Evolutionary conservation across 352 stramenopile species (phyloP).

Genomic region (Globisporangium canariense): DNA sequence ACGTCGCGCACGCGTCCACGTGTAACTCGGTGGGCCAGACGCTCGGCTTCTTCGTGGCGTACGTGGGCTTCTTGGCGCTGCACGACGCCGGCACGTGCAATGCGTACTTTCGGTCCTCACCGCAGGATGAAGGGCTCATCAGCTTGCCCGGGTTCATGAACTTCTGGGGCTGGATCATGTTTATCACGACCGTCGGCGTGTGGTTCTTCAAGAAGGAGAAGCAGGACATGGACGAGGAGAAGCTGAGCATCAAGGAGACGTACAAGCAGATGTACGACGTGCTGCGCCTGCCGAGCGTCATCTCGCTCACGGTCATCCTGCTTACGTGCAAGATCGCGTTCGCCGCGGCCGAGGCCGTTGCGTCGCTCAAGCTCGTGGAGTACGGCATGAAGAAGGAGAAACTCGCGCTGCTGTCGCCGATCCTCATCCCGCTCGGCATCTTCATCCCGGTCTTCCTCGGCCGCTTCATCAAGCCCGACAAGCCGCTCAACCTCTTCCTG

Average conservation of each 20-base stretch:
- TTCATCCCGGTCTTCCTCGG: slow-evolving; percentile 83
- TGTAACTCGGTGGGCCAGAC: slow-evolving; percentile 97
- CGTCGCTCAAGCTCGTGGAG: slow-evolving; percentile 91
- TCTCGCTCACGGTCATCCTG: slow-evolving; percentile 84
- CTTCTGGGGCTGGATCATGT: slow-evolving; percentile 93
- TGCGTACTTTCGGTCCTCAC: slow-evolving; percentile 72
- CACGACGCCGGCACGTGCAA: slow-evolving; percentile 93
- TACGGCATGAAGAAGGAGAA: slow-evolving; percentile 93
- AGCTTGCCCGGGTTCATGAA: slow-evolving; percentile 89
- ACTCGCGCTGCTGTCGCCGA: slow-evolving; percentile 79
- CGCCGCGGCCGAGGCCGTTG: slow-evolving; percentile 87
- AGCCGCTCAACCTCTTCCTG: slow-evolving; percentile 76
- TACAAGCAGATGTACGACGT: slow-evolving; percentile 90
- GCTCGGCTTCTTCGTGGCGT: slow-evolving; percentile 97
- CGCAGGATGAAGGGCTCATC: slow-evolving; percentile 76
- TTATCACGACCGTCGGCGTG: slow-evolving; percentile 90
- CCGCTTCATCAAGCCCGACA: slow-evolving; percentile 61
- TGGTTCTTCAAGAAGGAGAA: slow-evolving; percentile 92
- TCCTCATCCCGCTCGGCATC: slow-evolving; percentile 88
- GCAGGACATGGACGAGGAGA: slow-evolving; percentile 47
- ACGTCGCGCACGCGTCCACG: slow-evolving; percentile 94
- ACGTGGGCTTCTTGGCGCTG: slow-evolving; percentile 98
- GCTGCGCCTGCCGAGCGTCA: slow-evolving; percentile 81
- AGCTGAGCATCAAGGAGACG: slow-evolving; percentile 83
- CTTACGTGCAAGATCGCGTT: slow-evolving; percentile 93